Evolutionary conservation across 208 protist species (phyloP).

Genomic region (Wallacemonas sp.): DNA sequence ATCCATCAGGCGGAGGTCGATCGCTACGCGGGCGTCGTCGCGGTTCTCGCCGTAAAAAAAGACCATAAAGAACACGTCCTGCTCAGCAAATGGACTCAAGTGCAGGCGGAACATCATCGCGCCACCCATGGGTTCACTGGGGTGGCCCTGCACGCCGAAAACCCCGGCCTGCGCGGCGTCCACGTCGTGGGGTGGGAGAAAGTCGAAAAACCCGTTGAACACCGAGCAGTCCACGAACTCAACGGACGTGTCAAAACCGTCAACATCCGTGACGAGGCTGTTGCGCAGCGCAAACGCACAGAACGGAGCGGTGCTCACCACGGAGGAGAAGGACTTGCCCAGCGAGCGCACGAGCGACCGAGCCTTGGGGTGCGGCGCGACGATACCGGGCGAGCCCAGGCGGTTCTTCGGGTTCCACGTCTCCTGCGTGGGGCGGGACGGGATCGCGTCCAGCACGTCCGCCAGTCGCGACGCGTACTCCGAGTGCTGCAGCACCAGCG

Average conservation of each 20-base stretch:
- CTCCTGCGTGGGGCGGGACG: constrained; percentile 33
- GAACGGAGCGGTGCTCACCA: constrained; percentile 40
- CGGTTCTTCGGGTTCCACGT: constrained; percentile 50
- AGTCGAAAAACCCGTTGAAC: constrained; percentile 62
- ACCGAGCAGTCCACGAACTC: constrained; percentile 30
- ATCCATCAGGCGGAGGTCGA: constrained; percentile 37
- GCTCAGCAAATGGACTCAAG: constrained; percentile 16
- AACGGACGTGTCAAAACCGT: constrained; percentile 28
- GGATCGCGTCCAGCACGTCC: constrained; percentile 60
- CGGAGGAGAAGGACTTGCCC: constrained; percentile 35
- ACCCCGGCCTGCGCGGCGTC: constrained; percentile 27
- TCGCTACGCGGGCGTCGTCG: constrained; percentile 25
- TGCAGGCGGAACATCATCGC: constrained; percentile 34
- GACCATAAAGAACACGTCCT: constrained; percentile 50
- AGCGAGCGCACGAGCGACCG: constrained; percentile 35
- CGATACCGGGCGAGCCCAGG: constrained; percentile 51
- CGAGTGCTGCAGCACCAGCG: constrained; percentile 57
- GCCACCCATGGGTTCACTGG: constrained; percentile 33
- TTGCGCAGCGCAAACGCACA: constrained; percentile 49
- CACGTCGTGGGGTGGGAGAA: constrained; percentile 34
- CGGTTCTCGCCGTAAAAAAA: constrained; percentile 34
- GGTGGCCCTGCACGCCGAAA: constrained; percentile 38
- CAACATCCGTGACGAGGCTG: constrained; percentile 36
- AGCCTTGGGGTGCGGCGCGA: constrained; percentile 30
- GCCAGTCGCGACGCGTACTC: constrained; percentile 61